Base-by-base conservation (phyloP, 179 eudicot species). In the Monotropa hypopitys region DNA sequence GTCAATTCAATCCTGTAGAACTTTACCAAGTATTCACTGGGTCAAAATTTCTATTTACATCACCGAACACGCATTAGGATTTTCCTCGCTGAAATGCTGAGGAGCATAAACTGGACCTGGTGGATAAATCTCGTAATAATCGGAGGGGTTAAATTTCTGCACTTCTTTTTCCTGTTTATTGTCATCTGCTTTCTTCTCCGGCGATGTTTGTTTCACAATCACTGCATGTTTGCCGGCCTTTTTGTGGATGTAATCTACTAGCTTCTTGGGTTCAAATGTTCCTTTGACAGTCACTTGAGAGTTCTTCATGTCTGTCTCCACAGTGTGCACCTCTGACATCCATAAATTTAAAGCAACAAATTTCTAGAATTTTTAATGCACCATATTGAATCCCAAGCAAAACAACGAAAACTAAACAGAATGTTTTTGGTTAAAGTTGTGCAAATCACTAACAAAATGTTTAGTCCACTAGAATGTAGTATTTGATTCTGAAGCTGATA, bases 1-100 rank as follows among this genome's bases (percentile, higher is more conserved):
- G 18, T 11, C 32, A 57, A 57, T n/a, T 49, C 51, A 47, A 11
- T 10, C 51, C 51, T 54, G 7, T 54, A 53, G 57, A 20, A 53
- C 59, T 54, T 23, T 54, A n/a, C 59, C 59, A 18, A 50, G 16
- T 16, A 50, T 50, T 50, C 56, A 15, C 5, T 51, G 56, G 59
- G 59, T 54, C 59, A 26, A 13, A 4, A 1, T 26, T 21, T 7
- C 7, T 66, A 42, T 65, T 70, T 74, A 90, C 90, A 88, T 86
- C 1, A 89, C 59, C 9, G 84, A 84, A 68, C 92, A 90, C 16
- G 87, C 81, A 81, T 86, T 79, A 2, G 88, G 82, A 75, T 86
- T 86, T 65, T 90, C 96, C n/a, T 90, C 96, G 76, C 81, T 89
- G 18, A 89, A 81, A 26, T 85, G 28, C 23, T 86, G 83, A 43